Conservation (phyloP, 495 filamentous ascomycete species). For the Bathelium albidoporum region DNA sequence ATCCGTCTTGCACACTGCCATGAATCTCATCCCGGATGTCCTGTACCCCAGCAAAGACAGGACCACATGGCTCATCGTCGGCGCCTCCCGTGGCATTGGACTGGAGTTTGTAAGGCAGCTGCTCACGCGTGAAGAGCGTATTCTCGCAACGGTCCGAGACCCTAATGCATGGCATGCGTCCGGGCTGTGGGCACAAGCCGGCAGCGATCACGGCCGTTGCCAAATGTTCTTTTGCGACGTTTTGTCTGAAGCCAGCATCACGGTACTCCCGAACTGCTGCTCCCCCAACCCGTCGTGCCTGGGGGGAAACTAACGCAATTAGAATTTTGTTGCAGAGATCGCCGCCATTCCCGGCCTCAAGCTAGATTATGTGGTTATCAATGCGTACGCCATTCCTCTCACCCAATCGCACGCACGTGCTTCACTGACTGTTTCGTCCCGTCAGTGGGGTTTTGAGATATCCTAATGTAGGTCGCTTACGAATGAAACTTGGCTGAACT, state of each 20-base stretch:
- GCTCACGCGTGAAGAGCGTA: slow-evolving; percentile 35
- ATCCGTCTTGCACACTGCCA: slow-evolving; percentile 5
- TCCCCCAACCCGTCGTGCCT: not conserved
- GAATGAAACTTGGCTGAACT: not conserved
- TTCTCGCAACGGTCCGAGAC: slow-evolving; percentile 44
- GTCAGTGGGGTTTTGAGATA: slow-evolving; percentile 42
- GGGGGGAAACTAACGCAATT: not conserved
- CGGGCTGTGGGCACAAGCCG: slow-evolving; percentile 33
- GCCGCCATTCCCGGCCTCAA: slow-evolving; percentile 24
- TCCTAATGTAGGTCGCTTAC: slow-evolving; percentile 36
- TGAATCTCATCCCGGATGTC: slow-evolving; percentile 25
- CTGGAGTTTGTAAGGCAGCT: slow-evolving; percentile 45
- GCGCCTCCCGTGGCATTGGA: slow-evolving; percentile 48
- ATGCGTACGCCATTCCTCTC: slow-evolving; percentile 27
- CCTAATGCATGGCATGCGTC: slow-evolving; percentile 29
- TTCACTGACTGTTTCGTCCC: not conserved
- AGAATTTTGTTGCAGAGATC: slow-evolving; percentile 29
- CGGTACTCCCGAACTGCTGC: slow-evolving; percentile 27
- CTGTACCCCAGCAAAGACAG: slow-evolving; percentile 22
- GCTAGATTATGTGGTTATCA: slow-evolving; percentile 44
- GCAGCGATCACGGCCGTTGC: slow-evolving; percentile 31
- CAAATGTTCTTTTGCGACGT: slow-evolving; percentile 44
- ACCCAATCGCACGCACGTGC: not conserved
- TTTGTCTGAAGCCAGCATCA: slow-evolving; percentile 40
- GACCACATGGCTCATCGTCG: slow-evolving; percentile 45